Percentiles rank a stretch among this genome's conserved stretches.
phyloP scores from a whole-genome alignment of 192 early-diverging fungal genomes.

The Umbelopsis ramanniana region DNA sequence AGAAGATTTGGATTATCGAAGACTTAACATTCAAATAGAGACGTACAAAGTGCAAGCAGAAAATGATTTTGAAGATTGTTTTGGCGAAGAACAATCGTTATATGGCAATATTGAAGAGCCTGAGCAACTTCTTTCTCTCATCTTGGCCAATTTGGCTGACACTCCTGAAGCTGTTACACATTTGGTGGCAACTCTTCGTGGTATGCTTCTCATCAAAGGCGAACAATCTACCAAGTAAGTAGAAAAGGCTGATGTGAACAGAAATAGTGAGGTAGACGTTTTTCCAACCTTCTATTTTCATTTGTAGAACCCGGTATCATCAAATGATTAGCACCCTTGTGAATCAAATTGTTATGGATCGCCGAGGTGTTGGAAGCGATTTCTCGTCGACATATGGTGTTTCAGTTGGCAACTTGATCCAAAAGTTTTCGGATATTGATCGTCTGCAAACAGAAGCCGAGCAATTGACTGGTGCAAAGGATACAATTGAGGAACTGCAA shows the following conservation, averaged over 20 bases:
- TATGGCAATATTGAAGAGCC: constrained; percentile 70
- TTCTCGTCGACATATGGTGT: constrained; percentile 68
- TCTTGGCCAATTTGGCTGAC: constrained; percentile 66
- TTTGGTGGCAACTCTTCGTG: constrained; percentile 69
- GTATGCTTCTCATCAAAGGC: constrained; percentile 72
- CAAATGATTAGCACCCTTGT: constrained; percentile 77
- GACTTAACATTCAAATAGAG: constrained; percentile 37
- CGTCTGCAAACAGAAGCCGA: constrained; percentile 64
- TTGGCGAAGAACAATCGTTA: constrained; percentile 54
- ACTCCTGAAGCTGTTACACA: constrained; percentile 64
- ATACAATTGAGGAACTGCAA: constrained; percentile 60
- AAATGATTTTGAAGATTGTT: constrained; percentile 37
- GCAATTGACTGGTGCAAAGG: constrained; percentile 59
- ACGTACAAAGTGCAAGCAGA: constrained; percentile 26
- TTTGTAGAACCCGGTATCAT: constrained; percentile 68
- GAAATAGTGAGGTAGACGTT: neutral
- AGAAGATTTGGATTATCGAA: constrained; percentile 51
- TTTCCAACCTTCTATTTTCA: constrained; percentile 17
- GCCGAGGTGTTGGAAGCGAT: constrained; percentile 56
- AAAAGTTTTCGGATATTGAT: constrained; percentile 77
- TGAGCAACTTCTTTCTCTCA: constrained; percentile 66
- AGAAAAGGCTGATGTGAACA: constrained; percentile 31
- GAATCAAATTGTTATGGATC: constrained; percentile 78
- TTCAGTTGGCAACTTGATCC: constrained; percentile 67
- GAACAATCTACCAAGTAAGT: constrained; percentile 66